These are phyloP conservation scores for Talaromyces verruculosus DNA, from an alignment of 2,329 filamentous ascomycete genomes.

Conservation along the genomic window DNA sequence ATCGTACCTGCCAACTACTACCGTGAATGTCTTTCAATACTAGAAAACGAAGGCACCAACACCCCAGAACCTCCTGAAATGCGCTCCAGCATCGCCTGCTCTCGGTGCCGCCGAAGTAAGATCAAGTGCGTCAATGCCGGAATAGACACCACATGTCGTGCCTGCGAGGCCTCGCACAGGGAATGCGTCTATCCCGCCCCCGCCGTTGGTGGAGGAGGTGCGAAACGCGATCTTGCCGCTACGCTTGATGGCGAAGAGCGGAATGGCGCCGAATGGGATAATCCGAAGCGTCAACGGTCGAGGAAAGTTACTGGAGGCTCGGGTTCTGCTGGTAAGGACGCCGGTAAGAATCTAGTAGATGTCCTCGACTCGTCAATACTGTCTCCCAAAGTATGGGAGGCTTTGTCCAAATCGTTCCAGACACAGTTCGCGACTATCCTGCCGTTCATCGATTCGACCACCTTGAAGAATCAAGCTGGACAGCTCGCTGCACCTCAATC, in stretches of 20 bases:
- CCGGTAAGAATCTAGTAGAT: constrained; percentile 41
- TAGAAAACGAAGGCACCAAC: constrained; percentile 15
- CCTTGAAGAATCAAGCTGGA: constrained; percentile 53
- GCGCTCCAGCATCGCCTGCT: constrained; percentile 78
- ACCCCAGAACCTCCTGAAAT: constrained; percentile 49
- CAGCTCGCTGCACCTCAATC: constrained; percentile 34
- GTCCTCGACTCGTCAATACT: constrained; percentile 52
- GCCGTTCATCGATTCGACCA: constrained; percentile 57
- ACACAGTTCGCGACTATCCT: constrained; percentile 58
- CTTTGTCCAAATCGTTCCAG: constrained; percentile 60
- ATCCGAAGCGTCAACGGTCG: constrained; percentile 43
- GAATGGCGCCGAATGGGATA: constrained; percentile 42
- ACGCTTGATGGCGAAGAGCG: constrained; percentile 41
- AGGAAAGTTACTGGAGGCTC: constrained; percentile 36
- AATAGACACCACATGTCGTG: constrained; percentile 68
- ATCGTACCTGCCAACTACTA: neutral
- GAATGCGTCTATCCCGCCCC: constrained; percentile 68
- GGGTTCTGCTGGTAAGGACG: constrained; percentile 31
- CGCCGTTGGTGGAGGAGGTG: constrained; percentile 37
- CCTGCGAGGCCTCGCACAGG: constrained; percentile 69
- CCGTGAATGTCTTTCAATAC: constrained; percentile 22
- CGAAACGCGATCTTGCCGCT: constrained; percentile 41
- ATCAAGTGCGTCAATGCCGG: constrained; percentile 84
- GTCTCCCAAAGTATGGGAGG: constrained; percentile 57
- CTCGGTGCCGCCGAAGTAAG: constrained; percentile 74